Percentiles rank a stretch among this genome's conserved stretches.
These are phyloP conservation scores for Leccinum variabile DNA, from an alignment of 1,284 basidiomycete genomes.

Conservation along the genomic window DNA sequence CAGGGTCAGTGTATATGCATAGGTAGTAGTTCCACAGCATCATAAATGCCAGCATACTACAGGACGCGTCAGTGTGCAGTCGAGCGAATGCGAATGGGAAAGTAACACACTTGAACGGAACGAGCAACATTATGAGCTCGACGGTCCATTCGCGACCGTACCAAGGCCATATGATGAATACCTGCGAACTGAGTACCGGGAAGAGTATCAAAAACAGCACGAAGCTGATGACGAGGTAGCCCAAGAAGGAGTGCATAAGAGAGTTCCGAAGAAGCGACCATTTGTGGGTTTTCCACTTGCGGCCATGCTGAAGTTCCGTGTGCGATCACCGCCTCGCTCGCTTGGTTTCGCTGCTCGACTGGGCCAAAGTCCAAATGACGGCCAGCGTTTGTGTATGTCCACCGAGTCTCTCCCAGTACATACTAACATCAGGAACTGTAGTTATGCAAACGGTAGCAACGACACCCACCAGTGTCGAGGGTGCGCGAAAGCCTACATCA, in stretches of 20 bases:
- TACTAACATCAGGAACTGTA: conserved; percentile 15
- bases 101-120: conserved; percentile 83
- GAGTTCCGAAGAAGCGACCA: conserved; percentile 12
- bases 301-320: conserved; percentile 23
- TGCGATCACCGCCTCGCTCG: conserved; percentile 8
- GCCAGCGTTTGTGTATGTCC: conserved; percentile 1
- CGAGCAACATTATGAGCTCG: conserved; percentile 69
- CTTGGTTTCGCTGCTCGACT: conserved; percentile 12
- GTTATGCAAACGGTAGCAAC: conserved; percentile 4
- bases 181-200: conserved; percentile 85
- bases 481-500: conserved; percentile 1
- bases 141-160: conserved; percentile 72
- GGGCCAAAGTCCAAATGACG: conserved; percentile 1
- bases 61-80: conserved; percentile 14
- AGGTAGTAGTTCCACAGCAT: conserved; percentile 87
- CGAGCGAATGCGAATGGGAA: conserved; percentile 1
- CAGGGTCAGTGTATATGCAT: conserved; percentile 80
- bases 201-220: conserved; percentile 82
- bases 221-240: conserved; percentile 63
- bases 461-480: not conserved
- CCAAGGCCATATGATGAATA: conserved; percentile 92
- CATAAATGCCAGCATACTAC: conserved; percentile 71
- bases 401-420: not conserved
- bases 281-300: not conserved
- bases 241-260: conserved; percentile 51